Evolutionary conservation across 2,329 filamentous ascomycete genomes (phyloP).

Genomic region (Rhexocercosporidium sp.): DNA sequence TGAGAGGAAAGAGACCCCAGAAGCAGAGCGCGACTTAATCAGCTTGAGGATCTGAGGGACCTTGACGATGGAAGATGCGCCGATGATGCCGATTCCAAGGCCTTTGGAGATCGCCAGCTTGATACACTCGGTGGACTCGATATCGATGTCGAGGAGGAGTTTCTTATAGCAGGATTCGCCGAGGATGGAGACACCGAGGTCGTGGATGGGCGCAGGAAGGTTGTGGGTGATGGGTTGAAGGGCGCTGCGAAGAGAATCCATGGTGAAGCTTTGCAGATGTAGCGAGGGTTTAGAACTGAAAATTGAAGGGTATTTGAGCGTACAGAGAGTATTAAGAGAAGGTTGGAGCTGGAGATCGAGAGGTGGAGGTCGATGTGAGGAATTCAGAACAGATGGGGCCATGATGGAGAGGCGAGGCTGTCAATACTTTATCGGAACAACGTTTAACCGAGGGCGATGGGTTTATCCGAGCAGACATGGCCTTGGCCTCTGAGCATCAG

Average conservation of each 20-base stretch:
- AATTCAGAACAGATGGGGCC: background rate
- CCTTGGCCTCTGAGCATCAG: no score
- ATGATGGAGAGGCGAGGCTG: background rate
- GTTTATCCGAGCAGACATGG: background rate
- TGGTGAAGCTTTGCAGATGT: slow-evolving; percentile 39
- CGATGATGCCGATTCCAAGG: slow-evolving; percentile 92
- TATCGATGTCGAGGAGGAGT: slow-evolving; percentile 84
- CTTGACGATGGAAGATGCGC: slow-evolving; percentile 89
- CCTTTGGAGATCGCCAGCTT: slow-evolving; percentile 92
- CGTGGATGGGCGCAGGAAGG: slow-evolving; percentile 75
- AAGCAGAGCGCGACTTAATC: slow-evolving; percentile 76
- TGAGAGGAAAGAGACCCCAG: slow-evolving; percentile 85
- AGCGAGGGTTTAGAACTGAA: background rate
- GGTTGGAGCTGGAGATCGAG: no score
- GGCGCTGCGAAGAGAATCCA: slow-evolving; percentile 66
- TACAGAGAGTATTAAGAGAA: background rate
- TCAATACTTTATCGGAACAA: slow-evolving; percentile 2
- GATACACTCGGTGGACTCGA: slow-evolving; percentile 77
- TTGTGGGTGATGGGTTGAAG: slow-evolving; percentile 73
- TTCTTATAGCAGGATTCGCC: slow-evolving; percentile 84
- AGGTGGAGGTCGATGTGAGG: background rate
- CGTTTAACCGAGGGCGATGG: background rate
- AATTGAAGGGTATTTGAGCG: background rate
- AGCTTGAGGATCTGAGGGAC: slow-evolving; percentile 97
- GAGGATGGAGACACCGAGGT: slow-evolving; percentile 79